Evolutionary conservation across 2,329 filamentous ascomycete genomes (phyloP).

Genomic region (Aspergillus clavatus): DNA sequence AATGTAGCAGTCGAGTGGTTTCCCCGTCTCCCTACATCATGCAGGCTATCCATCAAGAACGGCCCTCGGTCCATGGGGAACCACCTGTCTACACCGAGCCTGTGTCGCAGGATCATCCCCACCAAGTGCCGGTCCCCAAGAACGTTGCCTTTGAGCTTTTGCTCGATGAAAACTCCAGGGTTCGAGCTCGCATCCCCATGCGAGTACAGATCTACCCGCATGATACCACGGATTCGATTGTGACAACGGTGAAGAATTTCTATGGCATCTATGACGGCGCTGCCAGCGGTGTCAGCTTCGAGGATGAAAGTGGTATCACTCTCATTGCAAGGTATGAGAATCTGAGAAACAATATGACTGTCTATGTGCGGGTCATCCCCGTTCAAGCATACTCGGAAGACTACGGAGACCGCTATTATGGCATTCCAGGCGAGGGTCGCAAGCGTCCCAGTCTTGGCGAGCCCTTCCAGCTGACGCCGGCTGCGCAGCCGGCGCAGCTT

Average conservation of each 20-base stretch:
- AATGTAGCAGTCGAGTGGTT: slow-evolving; percentile 28
- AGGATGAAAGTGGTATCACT: slow-evolving; percentile 81
- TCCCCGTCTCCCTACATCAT: slow-evolving; percentile 28
- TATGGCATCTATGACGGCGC: slow-evolving; percentile 86
- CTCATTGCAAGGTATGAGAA: slow-evolving; percentile 97
- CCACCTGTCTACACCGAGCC: slow-evolving; percentile 24
- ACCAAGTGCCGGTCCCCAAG: slow-evolving; percentile 45
- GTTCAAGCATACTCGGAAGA: slow-evolving; percentile 49
- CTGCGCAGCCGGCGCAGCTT: slow-evolving; percentile 45
- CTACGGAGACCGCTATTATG: slow-evolving; percentile 44
- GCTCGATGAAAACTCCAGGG: slow-evolving; percentile 53
- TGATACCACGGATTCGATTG: slow-evolving; percentile 95
- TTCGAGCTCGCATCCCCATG: slow-evolving; percentile 60
- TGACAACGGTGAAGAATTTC: slow-evolving; percentile 98
- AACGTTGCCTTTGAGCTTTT: slow-evolving; percentile 62
- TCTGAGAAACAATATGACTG: slow-evolving; percentile 83
- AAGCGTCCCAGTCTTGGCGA: slow-evolving; percentile 58
- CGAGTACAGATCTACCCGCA: slow-evolving; percentile 83
- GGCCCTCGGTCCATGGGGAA: slow-evolving; percentile 31
- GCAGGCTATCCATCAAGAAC: slow-evolving; percentile 33
- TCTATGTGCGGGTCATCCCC: slow-evolving; percentile 80
- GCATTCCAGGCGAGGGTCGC: slow-evolving; percentile 48
- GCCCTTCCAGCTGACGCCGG: slow-evolving; percentile 60
- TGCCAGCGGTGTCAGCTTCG: slow-evolving; percentile 85
- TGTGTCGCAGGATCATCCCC: slow-evolving; percentile 33